Evolutionary conservation across 345 rosid species (phyloP), one percentile per base, ranked within the genome.

Genomic region (Eutrema heterophyllum): DNA sequence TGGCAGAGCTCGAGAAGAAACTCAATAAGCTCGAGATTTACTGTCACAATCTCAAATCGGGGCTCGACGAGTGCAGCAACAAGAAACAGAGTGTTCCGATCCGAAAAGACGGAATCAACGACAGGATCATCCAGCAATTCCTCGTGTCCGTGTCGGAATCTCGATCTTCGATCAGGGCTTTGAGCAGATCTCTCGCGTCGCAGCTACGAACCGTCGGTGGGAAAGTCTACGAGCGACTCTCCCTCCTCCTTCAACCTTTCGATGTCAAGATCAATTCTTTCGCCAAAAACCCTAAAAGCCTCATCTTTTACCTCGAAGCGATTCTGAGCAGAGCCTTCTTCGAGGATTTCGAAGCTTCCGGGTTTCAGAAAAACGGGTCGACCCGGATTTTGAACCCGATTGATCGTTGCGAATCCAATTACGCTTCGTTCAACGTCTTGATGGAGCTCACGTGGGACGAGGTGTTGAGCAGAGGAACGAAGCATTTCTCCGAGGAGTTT

Each of bases 1-100:
- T 92, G 96, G 67, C 86, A 33, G 98, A 95, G 76, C 93, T 95
- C n/a, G 99, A 95, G 82, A 92, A 87, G 78, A 95, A 95, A 67
- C 97, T 95, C 49, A 86, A 84, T 76, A 88, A 83, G 76, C 98
- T 95, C 33, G 98, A 95, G 75, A 79, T 87, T 68, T 87, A 88
- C 46, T 90, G 97, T 51, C 93, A 85, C 43, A 80, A 83, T 58
- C 83, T 95, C 75, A 95, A 90, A 70, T 88, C 89, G 0, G 91
- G 91, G 0, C 88, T 95, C 1, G 96, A 92, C 3, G 92, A 88
- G 36, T 86, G 90, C 32, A 84, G 77, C 73, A 62, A 72, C 65
- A 84, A 77, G 67, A 81, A 79, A 64, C 73, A 62, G 68, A 74
- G 74, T 49, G 35, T 40, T n/a, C 36, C 61, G 2, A 74, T 15